A percentile compares a stretch with the other conserved stretches of the same genome.
phyloP scores from a whole-genome alignment of 768 basidiomycete species.

The Lentinula boryana region DNA sequence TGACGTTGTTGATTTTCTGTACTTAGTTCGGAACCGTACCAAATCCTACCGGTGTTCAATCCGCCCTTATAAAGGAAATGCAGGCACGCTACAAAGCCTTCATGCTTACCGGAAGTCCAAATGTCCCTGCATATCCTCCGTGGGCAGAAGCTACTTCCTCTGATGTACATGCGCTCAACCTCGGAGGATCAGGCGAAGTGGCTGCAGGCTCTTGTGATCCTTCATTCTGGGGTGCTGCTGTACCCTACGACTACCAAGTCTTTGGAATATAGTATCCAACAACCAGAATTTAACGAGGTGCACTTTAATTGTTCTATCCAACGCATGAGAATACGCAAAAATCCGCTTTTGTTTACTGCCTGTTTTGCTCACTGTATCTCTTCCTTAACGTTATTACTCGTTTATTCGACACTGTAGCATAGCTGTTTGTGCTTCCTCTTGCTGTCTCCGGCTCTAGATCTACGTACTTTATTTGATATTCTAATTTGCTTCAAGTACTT shows the following conservation, averaged over 20 bases:
- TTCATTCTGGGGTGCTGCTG: constrained; percentile 59
- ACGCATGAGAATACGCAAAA: too few relatives aligned
- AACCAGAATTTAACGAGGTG: too few relatives aligned
- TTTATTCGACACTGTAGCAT: not conserved
- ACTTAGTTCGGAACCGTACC: constrained; percentile 49
- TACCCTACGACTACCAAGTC: constrained; percentile 66
- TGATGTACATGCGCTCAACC: constrained; percentile 49
- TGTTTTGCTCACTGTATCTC: not conserved
- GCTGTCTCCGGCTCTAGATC: not conserved
- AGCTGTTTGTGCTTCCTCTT: not conserved
- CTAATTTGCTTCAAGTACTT: not conserved
- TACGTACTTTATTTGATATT: not conserved
- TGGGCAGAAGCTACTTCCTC: constrained; percentile 52
- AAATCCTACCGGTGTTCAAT: constrained; percentile 49
- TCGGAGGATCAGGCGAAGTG: constrained; percentile 53
- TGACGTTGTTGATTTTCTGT: constrained; percentile 4
- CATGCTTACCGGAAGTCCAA: constrained; percentile 57
- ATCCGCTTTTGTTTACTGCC: not conserved
- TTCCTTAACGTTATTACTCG: not conserved
- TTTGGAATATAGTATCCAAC: not conserved
- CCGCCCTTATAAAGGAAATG: constrained; percentile 56
- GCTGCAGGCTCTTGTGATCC: constrained; percentile 55
- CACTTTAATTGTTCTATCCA: too few relatives aligned
- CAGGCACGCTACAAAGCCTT: constrained; percentile 67
- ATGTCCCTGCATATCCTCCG: constrained; percentile 36